Base-by-base conservation (phyloP, 768 basidiomycete genomes). In the Cystofilobasidium capitatum region DNA sequence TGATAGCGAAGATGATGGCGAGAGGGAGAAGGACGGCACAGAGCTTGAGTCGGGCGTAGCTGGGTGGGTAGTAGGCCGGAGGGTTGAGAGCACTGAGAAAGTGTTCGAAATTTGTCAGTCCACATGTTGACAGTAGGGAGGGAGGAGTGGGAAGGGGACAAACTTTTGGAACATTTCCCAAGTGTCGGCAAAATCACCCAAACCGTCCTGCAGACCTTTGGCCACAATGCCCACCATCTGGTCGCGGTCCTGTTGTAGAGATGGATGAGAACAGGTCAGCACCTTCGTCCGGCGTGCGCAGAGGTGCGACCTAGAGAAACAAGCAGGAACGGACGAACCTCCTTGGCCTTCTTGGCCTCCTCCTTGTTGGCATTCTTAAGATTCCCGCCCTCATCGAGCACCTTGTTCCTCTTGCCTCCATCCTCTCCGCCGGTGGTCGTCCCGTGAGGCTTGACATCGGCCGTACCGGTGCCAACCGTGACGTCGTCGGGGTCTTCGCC, bases 121-220 rank as follows among this genome's bases (percentile, higher is more conserved):
- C n/a, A 59, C 6, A 42, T 4, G 51, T 2, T 14, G 29, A 10
- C 40, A 10, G 10, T 42, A 10, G 10, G 10, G 20, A 57, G 24
- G 63, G 0, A 59, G 29, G 47, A 22, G 49, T 10, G 13, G 51
- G 0, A n/a, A n/a, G 22, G n/a, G 36, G 1, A 71, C 78, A 64
- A 36, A 79, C 79, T 79, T 78, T 26, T 71, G 72, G 22, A 79
- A 61, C 40, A 73, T 67, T 65, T 79, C 79, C 14, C 74, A 69
- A 6, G 72, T 60, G 71, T 79, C 78, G 0, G 79, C 79, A n/a
- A 75, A 63, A 35, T 74, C 72, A 6, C 77, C 77, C 8, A 79
- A 69, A 1, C 66, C 76, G 65, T 76, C 75, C 70, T 79, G 77
- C 2, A 73, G 71, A 9, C 40, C 63, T 71, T 78, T 79, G 1